Evolutionary conservation across 352 stramenopile genomes (phyloP).

Genomic region (Pythium brachiatum): DNA sequence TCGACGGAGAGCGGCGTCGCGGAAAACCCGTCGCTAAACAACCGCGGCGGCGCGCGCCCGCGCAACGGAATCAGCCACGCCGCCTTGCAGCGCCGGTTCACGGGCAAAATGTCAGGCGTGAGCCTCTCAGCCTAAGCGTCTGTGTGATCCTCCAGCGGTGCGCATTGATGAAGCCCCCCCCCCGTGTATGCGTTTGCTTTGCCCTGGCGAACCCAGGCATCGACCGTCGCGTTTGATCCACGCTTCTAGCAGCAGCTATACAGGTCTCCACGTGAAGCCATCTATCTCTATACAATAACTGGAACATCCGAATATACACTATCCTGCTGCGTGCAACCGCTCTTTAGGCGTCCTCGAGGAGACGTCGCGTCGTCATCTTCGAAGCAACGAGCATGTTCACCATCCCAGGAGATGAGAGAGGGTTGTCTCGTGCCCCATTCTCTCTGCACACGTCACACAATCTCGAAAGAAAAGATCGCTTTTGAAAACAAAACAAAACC

Average conservation of each 20-base stretch:
- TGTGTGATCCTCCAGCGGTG: background rate
- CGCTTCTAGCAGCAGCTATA: too few species aligned
- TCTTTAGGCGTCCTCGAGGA: too few species aligned
- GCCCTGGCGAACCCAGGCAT: background rate
- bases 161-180: background rate
- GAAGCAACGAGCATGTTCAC: too few species aligned
- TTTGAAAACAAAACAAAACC: too few species aligned
- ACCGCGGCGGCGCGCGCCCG: slow-evolving; percentile 48
- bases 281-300: slow-evolving; percentile 3
- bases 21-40: slow-evolving; percentile 72
- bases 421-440: too few species aligned
- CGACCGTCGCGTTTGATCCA: background rate
- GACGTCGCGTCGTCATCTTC: too few species aligned
- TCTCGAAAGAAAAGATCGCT: too few species aligned
- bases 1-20: slow-evolving; percentile 59
- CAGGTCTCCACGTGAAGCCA: too few species aligned
- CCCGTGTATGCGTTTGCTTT: background rate
- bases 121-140: slow-evolving; percentile 39
- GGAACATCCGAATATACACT: background rate
- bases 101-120: slow-evolving; percentile 80
- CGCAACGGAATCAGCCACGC: slow-evolving; percentile 73
- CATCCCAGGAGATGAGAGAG: too few species aligned
- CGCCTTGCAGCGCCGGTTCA: slow-evolving; percentile 73
- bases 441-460: slow-evolving; percentile 1
- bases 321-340: too few species aligned